Conservation (phyloP, 2,329 filamentous ascomycete species). For the Beauveria sp. region DNA sequence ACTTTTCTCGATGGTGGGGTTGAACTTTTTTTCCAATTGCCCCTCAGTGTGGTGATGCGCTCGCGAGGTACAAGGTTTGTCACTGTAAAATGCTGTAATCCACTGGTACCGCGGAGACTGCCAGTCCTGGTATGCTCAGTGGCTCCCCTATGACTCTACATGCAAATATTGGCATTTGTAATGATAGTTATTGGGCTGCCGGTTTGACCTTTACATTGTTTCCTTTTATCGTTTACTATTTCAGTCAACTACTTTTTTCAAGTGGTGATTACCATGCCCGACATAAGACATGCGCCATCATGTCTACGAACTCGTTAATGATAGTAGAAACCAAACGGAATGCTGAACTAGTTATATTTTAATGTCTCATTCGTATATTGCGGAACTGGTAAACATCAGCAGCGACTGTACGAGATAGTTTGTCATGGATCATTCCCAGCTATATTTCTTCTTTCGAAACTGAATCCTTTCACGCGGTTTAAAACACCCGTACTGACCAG, state of each 20-base stretch:
- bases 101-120: not conserved
- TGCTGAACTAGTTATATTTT: no score
- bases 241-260: no score
- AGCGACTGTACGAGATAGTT: no score
- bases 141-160: not conserved
- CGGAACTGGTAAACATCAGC: no score
- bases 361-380: no score
- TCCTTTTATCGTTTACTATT: no score
- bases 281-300: no score
- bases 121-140: not conserved
- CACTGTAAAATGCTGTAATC: not conserved
- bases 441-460: not conserved
- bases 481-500: not conserved
- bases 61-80: not conserved
- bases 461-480: not conserved
- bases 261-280: no score
- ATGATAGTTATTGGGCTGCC: not conserved
- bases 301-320: no score
- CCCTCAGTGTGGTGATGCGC: slow-evolving; percentile 5
- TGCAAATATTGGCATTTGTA: not conserved
- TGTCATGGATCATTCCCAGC: not conserved
- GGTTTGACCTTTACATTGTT: not conserved
- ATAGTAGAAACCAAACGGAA: no score
- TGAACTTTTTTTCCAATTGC: slow-evolving; percentile 8
- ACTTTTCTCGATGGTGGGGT: slow-evolving; percentile 11